Percentiles rank a stretch among this genome's conserved stretches.
Evolutionary conservation across 208 protist species (phyloP).

Genomic region (Trypanosoma lewisi): DNA sequence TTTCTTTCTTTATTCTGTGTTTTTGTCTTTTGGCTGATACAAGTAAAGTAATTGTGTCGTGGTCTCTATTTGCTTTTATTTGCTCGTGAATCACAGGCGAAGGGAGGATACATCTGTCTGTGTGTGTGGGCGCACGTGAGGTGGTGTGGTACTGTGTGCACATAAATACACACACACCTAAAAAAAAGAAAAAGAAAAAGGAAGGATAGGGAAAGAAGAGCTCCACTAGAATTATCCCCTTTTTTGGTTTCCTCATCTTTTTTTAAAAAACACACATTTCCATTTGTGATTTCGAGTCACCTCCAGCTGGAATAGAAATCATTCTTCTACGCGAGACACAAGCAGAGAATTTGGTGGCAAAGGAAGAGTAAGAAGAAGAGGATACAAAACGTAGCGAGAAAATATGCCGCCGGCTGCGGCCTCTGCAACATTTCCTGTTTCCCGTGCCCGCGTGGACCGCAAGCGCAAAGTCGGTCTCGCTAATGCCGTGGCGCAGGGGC

Average conservation of each 20-base stretch:
- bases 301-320: no score
- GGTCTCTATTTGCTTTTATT: background rate
- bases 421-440: conserved; percentile 8
- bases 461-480: conserved; percentile 65
- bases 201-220: background rate
- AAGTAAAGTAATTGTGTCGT: background rate
- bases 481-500: conserved; percentile 79
- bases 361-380: background rate
- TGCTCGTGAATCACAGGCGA: background rate
- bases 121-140: no score
- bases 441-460: conserved; percentile 65
- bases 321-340: no score
- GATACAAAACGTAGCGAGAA: conserved; percentile 9
- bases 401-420: background rate
- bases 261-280: no score
- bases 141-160: no score
- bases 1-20: background rate
- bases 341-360: no score
- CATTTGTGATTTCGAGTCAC: no score
- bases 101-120: no score
- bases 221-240: background rate
- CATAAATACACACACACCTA: no score
- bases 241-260: background rate
- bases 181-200: background rate
- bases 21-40: background rate